Percentiles rank a stretch among this genome's conserved stretches.
These are phyloP conservation scores for Nicotiana rustica DNA, from an alignment of 305 asterid genomes.

Conservation along the genomic window DNA sequence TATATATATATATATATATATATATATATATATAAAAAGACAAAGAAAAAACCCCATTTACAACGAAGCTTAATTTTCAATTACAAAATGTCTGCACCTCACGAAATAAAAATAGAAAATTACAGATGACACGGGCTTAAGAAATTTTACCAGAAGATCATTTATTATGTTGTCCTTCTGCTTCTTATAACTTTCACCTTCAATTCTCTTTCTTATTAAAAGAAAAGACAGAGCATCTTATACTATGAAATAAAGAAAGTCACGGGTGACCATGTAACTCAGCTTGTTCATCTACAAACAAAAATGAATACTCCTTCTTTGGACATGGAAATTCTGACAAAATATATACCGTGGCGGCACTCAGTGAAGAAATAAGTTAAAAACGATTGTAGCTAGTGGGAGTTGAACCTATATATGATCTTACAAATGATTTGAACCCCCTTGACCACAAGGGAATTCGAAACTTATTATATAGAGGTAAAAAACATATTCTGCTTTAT, in stretches of 20 bases:
- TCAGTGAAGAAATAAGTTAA: too few species aligned
- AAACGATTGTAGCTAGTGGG: too few species aligned
- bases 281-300: neutral
- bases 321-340: neutral
- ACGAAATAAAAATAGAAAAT: neutral
- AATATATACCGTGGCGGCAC: neutral
- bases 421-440: too few species aligned
- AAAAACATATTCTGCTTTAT: too few species aligned
- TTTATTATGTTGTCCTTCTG: neutral
- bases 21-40: too few species aligned
- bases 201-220: constrained; percentile 25
- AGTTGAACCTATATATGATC: too few species aligned
- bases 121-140: constrained; percentile 25
- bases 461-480: too few species aligned
- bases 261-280: constrained; percentile 43
- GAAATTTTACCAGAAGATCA: constrained; percentile 2
- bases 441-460: too few species aligned
- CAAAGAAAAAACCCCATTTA: neutral
- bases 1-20: too few species aligned
- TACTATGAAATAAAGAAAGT: constrained; percentile 35
- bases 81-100: neutral
- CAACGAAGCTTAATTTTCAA: neutral
- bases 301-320: neutral
- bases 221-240: neutral
- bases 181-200: constrained; percentile 24